A percentile compares a stretch with the other conserved stretches of the same genome.
phyloP scores from a whole-genome alignment of 169 alveolate species.

The Plasmodium billcollinsi region DNA sequence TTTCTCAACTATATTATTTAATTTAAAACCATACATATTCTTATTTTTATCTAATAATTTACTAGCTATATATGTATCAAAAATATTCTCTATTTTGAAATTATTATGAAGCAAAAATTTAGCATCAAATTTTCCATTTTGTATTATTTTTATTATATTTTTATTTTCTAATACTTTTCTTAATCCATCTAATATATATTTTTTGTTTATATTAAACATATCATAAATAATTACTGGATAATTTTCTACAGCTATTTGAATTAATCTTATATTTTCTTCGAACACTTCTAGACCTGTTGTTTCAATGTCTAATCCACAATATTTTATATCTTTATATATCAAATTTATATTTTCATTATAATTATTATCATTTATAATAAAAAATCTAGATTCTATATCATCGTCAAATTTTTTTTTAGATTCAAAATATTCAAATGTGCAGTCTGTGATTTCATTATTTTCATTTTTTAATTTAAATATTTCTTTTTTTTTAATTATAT shows the following conservation, averaged over 20 bases:
- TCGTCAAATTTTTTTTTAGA: slow-evolving; percentile 62
- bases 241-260: slow-evolving; percentile 84
- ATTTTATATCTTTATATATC: slow-evolving; percentile 77
- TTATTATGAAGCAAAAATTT: slow-evolving; percentile 81
- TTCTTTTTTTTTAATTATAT: slow-evolving; percentile 31
- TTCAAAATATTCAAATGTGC: slow-evolving; percentile 32
- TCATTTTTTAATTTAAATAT: slow-evolving; percentile 27
- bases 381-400: slow-evolving; percentile 62
- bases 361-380: slow-evolving; percentile 76
- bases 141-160: slow-evolving; percentile 83
- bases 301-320: slow-evolving; percentile 87
- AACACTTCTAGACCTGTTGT: slow-evolving; percentile 89
- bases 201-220: slow-evolving; percentile 77
- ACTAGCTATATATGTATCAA: slow-evolving; percentile 89
- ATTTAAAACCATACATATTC: slow-evolving; percentile 83
- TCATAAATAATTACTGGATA: slow-evolving; percentile 83
- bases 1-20: slow-evolving; percentile 86
- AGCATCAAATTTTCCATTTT: slow-evolving; percentile 90
- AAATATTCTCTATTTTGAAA: slow-evolving; percentile 78
- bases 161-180: slow-evolving; percentile 73
- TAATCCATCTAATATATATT: slow-evolving; percentile 77
- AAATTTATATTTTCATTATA: slow-evolving; percentile 72
- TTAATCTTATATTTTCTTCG: slow-evolving; percentile 80
- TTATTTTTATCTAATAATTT: slow-evolving; percentile 85
- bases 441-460: background rate